phyloP scores from a whole-genome alignment of 2,329 filamentous ascomycete species.

The Claviceps quebecensis region DNA sequence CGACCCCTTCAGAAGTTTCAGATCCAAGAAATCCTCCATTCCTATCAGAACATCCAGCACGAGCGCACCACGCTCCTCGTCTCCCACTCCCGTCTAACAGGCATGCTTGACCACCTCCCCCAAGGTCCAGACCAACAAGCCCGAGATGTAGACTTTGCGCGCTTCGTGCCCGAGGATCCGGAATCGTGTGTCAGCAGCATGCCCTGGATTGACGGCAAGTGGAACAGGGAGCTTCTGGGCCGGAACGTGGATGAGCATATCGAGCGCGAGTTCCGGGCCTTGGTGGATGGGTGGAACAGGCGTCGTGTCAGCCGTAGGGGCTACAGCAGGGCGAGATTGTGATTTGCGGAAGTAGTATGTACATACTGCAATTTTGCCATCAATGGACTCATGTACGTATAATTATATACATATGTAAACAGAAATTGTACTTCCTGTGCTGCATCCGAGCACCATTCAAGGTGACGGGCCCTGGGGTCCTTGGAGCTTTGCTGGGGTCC shows the following conservation, averaged over 20 bases:
- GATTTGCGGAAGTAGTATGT: not conserved
- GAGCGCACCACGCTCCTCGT: slow-evolving; percentile 4
- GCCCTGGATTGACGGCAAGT: slow-evolving; percentile 8
- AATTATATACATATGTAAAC: too few species aligned
- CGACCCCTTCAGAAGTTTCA: not conserved
- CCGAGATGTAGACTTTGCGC: slow-evolving; percentile 6
- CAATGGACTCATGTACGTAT: too few species aligned
- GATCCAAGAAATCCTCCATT: not conserved
- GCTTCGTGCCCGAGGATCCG: slow-evolving; percentile 1
- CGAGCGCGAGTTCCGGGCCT: slow-evolving; percentile 1
- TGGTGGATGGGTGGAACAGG: not conserved
- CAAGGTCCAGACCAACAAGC: slow-evolving; percentile 3
- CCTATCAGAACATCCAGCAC: slow-evolving; percentile 5
- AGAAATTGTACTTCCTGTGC: too few species aligned
- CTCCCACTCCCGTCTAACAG: slow-evolving; percentile 3
- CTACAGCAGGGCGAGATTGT: not conserved
- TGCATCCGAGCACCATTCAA: too few species aligned
- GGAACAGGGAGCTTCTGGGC: slow-evolving; percentile 4
- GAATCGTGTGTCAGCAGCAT: slow-evolving; percentile 5
- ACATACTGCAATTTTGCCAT: too few species aligned
- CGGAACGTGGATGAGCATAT: slow-evolving; percentile 2
- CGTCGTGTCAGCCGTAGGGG: too few species aligned
- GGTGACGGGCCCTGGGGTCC: too few species aligned
- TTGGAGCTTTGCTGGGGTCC: too few species aligned
- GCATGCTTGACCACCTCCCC: slow-evolving; percentile 5